Evolutionary conservation across 495 filamentous ascomycete genomes (phyloP).

Genomic region (Aspergillus coremiiformis): DNA sequence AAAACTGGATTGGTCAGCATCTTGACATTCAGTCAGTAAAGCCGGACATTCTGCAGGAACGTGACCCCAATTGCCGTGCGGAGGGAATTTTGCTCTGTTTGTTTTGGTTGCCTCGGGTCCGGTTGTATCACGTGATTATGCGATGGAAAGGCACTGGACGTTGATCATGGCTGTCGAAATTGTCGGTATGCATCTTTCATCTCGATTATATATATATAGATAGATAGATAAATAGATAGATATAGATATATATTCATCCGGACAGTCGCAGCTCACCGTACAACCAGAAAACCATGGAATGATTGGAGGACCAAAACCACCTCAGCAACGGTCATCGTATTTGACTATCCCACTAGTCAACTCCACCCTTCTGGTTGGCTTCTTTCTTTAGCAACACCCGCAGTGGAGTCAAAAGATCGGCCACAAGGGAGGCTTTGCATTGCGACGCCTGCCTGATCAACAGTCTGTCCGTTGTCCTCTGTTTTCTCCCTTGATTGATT

Average conservation of each 20-base stretch:
- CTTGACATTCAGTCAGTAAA: too few relatives aligned
- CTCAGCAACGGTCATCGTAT: constrained; percentile 5
- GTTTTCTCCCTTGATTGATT: neutral
- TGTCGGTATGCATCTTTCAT: too few relatives aligned
- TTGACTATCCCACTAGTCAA: neutral
- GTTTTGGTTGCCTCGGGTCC: too few relatives aligned
- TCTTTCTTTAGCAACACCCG: constrained; percentile 20
- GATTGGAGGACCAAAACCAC: neutral
- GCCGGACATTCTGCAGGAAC: too few relatives aligned
- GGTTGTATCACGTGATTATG: too few relatives aligned
- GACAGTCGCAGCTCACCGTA: too few relatives aligned
- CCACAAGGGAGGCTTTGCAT: constrained; percentile 10
- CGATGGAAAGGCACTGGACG: too few relatives aligned
- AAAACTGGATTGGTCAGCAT: neutral
- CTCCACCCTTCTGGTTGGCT: constrained; percentile 1
- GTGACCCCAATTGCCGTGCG: too few relatives aligned
- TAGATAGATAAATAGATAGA: too few relatives aligned
- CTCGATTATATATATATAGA: too few relatives aligned
- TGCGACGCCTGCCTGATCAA: neutral
- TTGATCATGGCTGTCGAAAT: too few relatives aligned
- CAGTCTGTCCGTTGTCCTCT: neutral
- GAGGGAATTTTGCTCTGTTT: neutral
- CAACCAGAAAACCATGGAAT: neutral
- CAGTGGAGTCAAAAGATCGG: constrained; percentile 11
- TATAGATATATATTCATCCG: too few relatives aligned